A percentile compares a stretch with the other conserved stretches of the same genome.
phyloP scores from a whole-genome alignment of 1,284 basidiomycete species.

The Uromyces viciae-fabae region DNA sequence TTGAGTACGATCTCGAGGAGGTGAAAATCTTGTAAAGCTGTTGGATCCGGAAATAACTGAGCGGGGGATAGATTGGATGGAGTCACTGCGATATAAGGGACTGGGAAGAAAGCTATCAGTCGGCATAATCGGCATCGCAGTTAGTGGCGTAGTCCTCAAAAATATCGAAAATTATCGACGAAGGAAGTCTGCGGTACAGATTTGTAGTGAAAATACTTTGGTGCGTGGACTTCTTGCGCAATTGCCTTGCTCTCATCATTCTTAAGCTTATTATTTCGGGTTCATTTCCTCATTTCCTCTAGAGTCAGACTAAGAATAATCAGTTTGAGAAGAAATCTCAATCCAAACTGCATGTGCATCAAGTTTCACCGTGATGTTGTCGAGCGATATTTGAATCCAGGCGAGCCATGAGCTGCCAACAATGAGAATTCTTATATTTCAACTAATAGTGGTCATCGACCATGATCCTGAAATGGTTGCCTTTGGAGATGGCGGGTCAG shows the following conservation, averaged over 20 bases:
- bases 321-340: too few relatives aligned
- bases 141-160: background rate
- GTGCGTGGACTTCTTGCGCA: too few relatives aligned
- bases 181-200: background rate
- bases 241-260: too few relatives aligned
- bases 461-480: background rate
- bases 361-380: too few relatives aligned
- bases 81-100: background rate
- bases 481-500: background rate
- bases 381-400: too few relatives aligned
- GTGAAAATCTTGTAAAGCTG: background rate
- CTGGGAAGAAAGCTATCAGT: background rate
- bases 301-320: too few relatives aligned
- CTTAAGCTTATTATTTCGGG: too few relatives aligned
- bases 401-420: background rate
- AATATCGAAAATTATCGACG: background rate
- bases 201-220: too few relatives aligned
- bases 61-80: slow-evolving; percentile 31
- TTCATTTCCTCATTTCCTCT: too few relatives aligned
- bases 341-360: too few relatives aligned
- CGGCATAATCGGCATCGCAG: background rate
- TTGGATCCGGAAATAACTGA: slow-evolving; percentile 29
- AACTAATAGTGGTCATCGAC: background rate
- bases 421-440: background rate
- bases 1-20: background rate